Conservation (phyloP, 106 monocot species). For the Dendrobium officinale region DNA sequence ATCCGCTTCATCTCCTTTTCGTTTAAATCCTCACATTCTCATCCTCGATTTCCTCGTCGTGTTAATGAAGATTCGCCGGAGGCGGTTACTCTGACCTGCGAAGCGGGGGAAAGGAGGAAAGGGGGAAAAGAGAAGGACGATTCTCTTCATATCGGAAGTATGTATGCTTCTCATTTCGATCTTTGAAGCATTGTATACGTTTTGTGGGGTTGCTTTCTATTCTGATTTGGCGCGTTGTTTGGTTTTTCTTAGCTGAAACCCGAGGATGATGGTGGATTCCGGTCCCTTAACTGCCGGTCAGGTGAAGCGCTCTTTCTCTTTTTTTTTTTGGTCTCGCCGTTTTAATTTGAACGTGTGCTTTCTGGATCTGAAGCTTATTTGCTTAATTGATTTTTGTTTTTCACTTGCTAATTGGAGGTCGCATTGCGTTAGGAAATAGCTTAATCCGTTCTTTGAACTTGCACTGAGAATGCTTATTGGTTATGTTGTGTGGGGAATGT, state of each 20-base stretch:
- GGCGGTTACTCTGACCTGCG: slow-evolving; percentile 5
- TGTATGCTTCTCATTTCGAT: background rate
- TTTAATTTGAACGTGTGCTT: background rate
- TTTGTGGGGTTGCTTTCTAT: background rate
- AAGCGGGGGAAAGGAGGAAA: background rate
- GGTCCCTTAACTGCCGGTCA: slow-evolving; percentile 10
- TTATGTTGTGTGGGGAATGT: background rate
- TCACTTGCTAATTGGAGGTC: background rate
- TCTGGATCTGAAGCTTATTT: background rate
- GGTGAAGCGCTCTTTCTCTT: background rate
- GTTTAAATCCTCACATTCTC: background rate
- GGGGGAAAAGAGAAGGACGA: background rate
- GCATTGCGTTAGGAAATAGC: background rate
- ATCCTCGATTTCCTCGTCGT: background rate
- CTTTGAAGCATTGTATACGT: background rate
- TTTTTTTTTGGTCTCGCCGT: background rate
- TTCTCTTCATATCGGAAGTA: slow-evolving; percentile 3
- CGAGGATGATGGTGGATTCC: slow-evolving; percentile 1
- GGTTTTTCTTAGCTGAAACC: background rate
- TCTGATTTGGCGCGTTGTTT: background rate
- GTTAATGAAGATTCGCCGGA: slow-evolving; percentile 7
- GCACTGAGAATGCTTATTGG: background rate
- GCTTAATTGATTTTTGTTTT: background rate
- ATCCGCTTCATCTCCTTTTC: background rate
- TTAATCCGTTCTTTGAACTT: slow-evolving; percentile 1